Conservation (phyloP, 1,139 yeast genomes). For the Saccharomyces pastorianus region DNA sequence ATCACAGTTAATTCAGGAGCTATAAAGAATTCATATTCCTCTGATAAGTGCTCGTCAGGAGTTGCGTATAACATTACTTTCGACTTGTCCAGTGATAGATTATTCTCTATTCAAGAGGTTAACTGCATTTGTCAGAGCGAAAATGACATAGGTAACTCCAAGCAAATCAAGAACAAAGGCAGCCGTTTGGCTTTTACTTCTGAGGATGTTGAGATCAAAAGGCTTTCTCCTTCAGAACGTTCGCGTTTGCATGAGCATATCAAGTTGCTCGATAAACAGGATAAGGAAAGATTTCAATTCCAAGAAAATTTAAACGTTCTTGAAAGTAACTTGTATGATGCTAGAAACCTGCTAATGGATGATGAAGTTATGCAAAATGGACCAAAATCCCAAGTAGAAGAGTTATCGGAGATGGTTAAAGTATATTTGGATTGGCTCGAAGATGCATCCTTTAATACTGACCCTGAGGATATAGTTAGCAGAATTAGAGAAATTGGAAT, state of each 20-base stretch:
- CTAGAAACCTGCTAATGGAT: slow-evolving; percentile 47
- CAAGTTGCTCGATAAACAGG: slow-evolving; percentile 33
- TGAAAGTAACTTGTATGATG: slow-evolving; percentile 51
- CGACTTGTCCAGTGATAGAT: slow-evolving; percentile 41
- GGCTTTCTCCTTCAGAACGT: background rate
- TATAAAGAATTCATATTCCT: slow-evolving; percentile 33
- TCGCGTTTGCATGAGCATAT: background rate
- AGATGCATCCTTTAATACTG: slow-evolving; percentile 54
- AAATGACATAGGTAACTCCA: slow-evolving; percentile 4
- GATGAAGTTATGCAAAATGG: slow-evolving; percentile 36
- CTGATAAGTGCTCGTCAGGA: slow-evolving; percentile 40
- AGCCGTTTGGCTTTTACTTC: background rate
- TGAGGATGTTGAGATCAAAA: background rate
- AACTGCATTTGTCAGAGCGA: slow-evolving; percentile 37
- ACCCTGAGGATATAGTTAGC: slow-evolving; percentile 33
- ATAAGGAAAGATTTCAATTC: slow-evolving; percentile 39
- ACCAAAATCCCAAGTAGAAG: slow-evolving; percentile 34
- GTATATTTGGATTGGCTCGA: slow-evolving; percentile 74
- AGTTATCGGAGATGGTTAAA: slow-evolving; percentile 35
- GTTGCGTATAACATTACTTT: slow-evolving; percentile 41
- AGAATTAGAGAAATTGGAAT: slow-evolving; percentile 30
- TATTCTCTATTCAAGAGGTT: slow-evolving; percentile 40
- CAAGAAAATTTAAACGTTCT: slow-evolving; percentile 47
- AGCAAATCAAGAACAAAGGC: background rate
- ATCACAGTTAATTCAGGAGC: slow-evolving; percentile 26